Evolutionary conservation across 2,329 filamentous ascomycete species (phyloP).

Genomic region (Diaporthe destruens): DNA sequence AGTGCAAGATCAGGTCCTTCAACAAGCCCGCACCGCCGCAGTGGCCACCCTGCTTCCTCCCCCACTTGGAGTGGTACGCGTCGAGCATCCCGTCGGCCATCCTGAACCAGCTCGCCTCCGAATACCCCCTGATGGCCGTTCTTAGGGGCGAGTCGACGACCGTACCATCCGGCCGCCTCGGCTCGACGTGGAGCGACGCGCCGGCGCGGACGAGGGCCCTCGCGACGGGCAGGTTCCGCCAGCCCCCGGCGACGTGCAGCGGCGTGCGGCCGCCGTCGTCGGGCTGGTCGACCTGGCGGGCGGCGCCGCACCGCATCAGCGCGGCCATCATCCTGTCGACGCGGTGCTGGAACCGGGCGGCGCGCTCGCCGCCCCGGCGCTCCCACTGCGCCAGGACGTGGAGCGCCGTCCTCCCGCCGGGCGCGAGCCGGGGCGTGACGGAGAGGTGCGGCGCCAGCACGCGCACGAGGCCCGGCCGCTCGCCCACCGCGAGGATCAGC

Average conservation of each 20-base stretch:
- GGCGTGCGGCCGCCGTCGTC: neutral
- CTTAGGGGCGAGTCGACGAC: neutral
- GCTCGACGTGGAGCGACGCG: neutral
- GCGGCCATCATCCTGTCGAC: neutral
- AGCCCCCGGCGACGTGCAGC: neutral
- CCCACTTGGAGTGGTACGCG: too few species aligned
- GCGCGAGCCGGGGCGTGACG: neutral
- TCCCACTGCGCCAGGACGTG: neutral
- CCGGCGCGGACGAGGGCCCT: neutral
- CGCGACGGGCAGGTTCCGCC: neutral
- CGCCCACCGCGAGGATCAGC: neutral
- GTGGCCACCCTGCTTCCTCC: neutral
- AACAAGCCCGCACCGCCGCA: neutral
- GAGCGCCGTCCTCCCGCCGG: neutral
- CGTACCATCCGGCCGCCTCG: neutral
- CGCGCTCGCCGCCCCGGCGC: neutral
- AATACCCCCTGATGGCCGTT: neutral
- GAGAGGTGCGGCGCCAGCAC: neutral
- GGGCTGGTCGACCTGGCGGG: neutral
- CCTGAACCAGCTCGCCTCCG: neutral
- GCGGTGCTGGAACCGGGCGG: neutral
- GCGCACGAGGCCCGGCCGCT: neutral
- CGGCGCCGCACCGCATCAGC: neutral
- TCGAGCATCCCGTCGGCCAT: neutral
- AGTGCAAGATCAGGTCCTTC: slow-evolving; percentile 7